Evolutionary conservation across 2,329 filamentous ascomycete species (phyloP), one percentile per base, ranked within the genome.

Genomic region (Microthyrium microscopicum): DNA sequence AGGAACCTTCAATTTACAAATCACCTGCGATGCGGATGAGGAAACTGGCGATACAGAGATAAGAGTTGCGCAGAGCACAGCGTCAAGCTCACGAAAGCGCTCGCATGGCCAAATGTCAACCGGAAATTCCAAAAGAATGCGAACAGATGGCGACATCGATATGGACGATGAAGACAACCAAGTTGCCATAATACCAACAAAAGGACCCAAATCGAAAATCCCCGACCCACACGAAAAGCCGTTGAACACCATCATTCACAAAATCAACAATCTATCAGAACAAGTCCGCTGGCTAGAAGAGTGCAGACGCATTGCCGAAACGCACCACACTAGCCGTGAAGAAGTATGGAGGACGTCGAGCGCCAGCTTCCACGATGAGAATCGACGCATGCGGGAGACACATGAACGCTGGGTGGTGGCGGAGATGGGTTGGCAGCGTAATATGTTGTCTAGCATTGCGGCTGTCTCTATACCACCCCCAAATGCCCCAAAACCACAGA

Each of bases 311-410:
- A 44, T 51, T 3, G 48, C 48, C 16, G 44, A 46, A 5, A 46
- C 53, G 20, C 44, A 48, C 18, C 47, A 52, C 34, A 46, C 55
- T 34, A 42, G 48, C 25, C 42, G 50, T 17, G 53, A 56, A 39
- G 54, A 57, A 33, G 54, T 46, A 27, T 58, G 54, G 55, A 48
- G 54, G n/a, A 50, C 49, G 2, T 50, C 49, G 15, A 55, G 50
- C 21, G 55, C 54, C 1, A 47, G 46, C 7, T 58, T 58, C 40
- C 55, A 56, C 35, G 52, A 57, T 37, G 45, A 49, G 38, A 44
- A 42, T 20, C 45, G 51, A 13, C 41, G 46, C 20, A 46, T 55
- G 26, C 47, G 53, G 13, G 53, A 57, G 39, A 42, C 36, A 20
- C 51, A 53, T 19, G 51, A 57, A 41, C 42, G 43, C 26, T 41